Percentiles rank a stretch among this genome's conserved stretches.
Evolutionary conservation across 352 stramenopile species (phyloP).

Genomic region (Globisporangium okanoganense): DNA sequence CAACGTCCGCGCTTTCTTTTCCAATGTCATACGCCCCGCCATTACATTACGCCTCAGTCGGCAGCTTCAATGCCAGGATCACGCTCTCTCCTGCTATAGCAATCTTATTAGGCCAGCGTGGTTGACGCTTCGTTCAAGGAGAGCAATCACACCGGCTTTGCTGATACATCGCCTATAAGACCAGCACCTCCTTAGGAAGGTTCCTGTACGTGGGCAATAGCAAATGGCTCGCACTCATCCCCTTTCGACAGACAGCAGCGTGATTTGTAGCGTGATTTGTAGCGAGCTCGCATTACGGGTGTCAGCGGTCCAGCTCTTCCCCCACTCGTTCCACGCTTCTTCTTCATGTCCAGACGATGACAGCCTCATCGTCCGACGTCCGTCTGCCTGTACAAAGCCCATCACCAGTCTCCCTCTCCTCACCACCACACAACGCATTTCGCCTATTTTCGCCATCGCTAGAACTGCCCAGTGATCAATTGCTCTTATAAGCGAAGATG

Average conservation of each 20-base stretch:
- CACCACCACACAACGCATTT: neutral
- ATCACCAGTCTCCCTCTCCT: neutral
- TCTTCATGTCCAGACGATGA: neutral
- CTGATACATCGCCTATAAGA: neutral
- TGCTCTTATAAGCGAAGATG: neutral
- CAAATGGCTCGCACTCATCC: neutral
- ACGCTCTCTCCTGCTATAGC: neutral
- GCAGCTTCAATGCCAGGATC: neutral
- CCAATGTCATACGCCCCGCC: neutral
- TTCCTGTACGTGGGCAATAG: neutral
- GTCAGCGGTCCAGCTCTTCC: slow-evolving; percentile 2
- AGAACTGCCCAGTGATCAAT: neutral
- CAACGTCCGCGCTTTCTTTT: slow-evolving; percentile 1
- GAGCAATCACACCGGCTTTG: neutral
- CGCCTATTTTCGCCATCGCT: neutral
- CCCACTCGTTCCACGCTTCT: neutral
- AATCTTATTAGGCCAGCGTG: neutral
- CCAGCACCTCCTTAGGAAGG: too few relatives aligned
- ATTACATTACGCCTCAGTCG: neutral
- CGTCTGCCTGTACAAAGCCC: neutral
- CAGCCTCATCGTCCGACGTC: neutral
- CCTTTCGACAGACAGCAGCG: neutral
- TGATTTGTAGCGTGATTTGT: neutral
- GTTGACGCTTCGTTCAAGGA: neutral
- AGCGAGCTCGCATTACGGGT: slow-evolving; percentile 3